Conservation (phyloP, 495 filamentous ascomycete species). For the Annulohypoxylon moriforme region DNA sequence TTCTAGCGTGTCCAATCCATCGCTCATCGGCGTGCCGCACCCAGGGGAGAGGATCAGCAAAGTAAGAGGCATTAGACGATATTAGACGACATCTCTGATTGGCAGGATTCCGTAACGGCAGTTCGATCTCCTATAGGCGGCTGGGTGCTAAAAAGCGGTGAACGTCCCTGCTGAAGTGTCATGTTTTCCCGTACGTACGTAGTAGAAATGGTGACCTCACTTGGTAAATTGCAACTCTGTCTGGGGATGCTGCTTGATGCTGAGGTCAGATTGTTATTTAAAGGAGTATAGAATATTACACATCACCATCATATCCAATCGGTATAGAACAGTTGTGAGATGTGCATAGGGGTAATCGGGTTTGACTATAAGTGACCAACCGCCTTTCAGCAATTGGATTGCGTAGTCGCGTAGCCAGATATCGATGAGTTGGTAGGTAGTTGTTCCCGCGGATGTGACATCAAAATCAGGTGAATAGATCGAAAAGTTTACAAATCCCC, state of each 20-base stretch:
- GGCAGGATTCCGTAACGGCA: slow-evolving; percentile 25
- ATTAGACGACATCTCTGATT: slow-evolving; percentile 4
- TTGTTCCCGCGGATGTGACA: slow-evolving; percentile 12
- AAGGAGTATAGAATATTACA: slow-evolving; percentile 5
- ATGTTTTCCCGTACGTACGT: slow-evolving; percentile 24
- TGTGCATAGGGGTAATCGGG: slow-evolving; percentile 11
- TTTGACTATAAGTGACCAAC: neutral
- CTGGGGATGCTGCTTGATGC: slow-evolving; percentile 20
- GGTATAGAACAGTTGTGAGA: slow-evolving; percentile 2
- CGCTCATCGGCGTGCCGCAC: slow-evolving; percentile 13
- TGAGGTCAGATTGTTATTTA: slow-evolving; percentile 42
- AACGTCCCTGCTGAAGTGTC: slow-evolving; percentile 20
- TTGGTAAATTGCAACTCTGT: slow-evolving; percentile 18
- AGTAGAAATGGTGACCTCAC: slow-evolving; percentile 1
- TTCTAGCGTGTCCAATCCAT: neutral
- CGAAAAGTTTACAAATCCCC: neutral
- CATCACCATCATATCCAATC: neutral
- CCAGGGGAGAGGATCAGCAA: slow-evolving; percentile 35
- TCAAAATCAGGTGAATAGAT: slow-evolving; percentile 7
- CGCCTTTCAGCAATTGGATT: neutral
- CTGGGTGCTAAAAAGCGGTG: slow-evolving; percentile 39
- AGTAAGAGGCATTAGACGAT: slow-evolving; percentile 11
- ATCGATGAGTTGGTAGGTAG: neutral
- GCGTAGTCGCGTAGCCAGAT: neutral
- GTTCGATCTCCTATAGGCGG: slow-evolving; percentile 18